Evolutionary conservation across 2,329 filamentous ascomycete species (phyloP), one percentile per base, ranked within the genome.

Genomic region (Cephalotrichum gorgonifer): DNA sequence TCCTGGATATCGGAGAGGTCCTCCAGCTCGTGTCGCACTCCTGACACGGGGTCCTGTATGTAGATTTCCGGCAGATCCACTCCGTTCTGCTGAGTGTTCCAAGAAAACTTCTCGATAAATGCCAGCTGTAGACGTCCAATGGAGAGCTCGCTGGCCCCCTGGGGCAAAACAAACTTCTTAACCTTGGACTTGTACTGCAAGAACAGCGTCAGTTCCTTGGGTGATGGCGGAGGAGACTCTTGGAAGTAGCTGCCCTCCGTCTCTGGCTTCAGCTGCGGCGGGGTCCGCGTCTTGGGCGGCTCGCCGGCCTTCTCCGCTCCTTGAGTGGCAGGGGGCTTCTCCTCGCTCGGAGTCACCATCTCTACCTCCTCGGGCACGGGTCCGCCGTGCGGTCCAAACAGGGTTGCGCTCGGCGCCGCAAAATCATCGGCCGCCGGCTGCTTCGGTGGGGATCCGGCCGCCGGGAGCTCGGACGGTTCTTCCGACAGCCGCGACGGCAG

Each of bases 41-140:
- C 93, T 8, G 93, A 97, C 2, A 96, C 78, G 0, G 90, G 85
- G 62, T 98, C 93, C 64, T 98, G 93, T 15, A 98, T 93, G 63
- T 98, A 96, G 15, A 98, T 97, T 58, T 98, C 93, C 0, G 93
- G 93, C 43, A 98, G 70, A 62, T 98, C 93, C 14, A 82, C 80
- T 7, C 93, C 93, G 58, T 96, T 94, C 52, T 88, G 85, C 57
- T 97, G 90, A 1, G 91, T 96, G 58, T 95, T 97, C 90, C 94
- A 98, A 0, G 91, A 93, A 62, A 98, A 98, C 63, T 96, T 98
- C 57, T 98, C 93, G 57, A 98, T 98, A 58, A 98, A 98, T 1
- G 93, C 91, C 26, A 98, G 76, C 64, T 98, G 91, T 51, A 98
- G 67, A 23, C 90, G 80, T 1, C 89, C 89, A 51, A 96, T 84